Evolutionary conservation across 1,284 basidiomycete species (phyloP).

Genomic region (Boletellus deceptivus): DNA sequence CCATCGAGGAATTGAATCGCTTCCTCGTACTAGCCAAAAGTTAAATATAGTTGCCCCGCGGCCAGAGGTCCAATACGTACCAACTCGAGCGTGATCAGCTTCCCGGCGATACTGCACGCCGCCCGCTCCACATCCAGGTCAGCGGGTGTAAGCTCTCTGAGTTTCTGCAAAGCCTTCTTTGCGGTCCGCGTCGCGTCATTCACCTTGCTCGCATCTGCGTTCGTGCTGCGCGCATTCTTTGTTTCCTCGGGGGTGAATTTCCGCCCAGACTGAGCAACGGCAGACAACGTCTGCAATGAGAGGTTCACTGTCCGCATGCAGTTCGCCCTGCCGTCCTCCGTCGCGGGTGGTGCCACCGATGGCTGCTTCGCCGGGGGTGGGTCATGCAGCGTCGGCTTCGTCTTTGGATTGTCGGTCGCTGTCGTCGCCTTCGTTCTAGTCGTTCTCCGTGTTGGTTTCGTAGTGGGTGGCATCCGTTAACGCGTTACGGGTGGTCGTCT

Average conservation of each 20-base stretch:
- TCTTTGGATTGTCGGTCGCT: not conserved
- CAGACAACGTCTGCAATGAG: constrained; percentile 55
- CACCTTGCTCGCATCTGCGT: constrained; percentile 33
- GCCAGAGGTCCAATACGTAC: constrained; percentile 40
- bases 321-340: constrained; percentile 29
- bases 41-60: not conserved
- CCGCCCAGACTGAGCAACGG: constrained; percentile 57
- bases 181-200: constrained; percentile 35
- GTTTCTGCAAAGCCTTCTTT: constrained; percentile 39
- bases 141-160: constrained; percentile 46
- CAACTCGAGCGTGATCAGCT: constrained; percentile 63
- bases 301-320: constrained; percentile 64
- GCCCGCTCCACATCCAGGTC: constrained; percentile 72
- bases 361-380: constrained; percentile 4
- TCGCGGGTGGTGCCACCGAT: constrained; percentile 1
- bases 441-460: constrained; percentile 10
- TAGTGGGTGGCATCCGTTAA: not conserved
- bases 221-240: constrained; percentile 23
- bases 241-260: constrained; percentile 31
- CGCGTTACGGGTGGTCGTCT: too few species aligned
- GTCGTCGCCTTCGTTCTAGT: constrained; percentile 13
- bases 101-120: constrained; percentile 61
- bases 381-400: constrained; percentile 9
- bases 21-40: constrained; percentile 45
- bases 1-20: constrained; percentile 45